These are phyloP conservation scores for Colletotrichum sp. DNA, from an alignment of 2,329 filamentous ascomycete genomes.

Conservation along the genomic window DNA sequence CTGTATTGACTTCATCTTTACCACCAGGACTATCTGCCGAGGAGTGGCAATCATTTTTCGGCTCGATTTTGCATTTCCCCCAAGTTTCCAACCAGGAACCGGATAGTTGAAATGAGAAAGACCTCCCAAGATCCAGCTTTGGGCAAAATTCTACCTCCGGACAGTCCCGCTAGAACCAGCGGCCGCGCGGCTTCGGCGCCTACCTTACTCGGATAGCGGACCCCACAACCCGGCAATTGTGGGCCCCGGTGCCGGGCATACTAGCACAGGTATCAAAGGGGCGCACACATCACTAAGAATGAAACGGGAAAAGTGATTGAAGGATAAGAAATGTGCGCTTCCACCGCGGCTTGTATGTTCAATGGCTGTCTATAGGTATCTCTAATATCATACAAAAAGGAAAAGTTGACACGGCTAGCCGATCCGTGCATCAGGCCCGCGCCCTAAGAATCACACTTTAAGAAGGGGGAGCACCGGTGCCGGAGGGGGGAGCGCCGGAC, in stretches of 20 bases:
- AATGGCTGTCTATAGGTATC: not conserved
- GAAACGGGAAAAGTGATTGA: not conserved
- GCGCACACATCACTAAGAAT: not conserved
- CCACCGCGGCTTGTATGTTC: not conserved
- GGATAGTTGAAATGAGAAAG: not conserved
- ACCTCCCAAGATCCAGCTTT: not conserved
- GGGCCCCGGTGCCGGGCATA: not conserved
- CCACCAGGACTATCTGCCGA: not conserved
- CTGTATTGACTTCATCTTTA: not conserved
- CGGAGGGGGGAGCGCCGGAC: constrained; percentile 1
- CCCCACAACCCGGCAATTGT: not conserved
- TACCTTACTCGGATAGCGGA: too few species aligned
- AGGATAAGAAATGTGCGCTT: not conserved
- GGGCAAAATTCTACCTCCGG: rapidly evolving
- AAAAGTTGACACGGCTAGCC: not conserved
- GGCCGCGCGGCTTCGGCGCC: not conserved
- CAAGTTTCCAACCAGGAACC: not conserved
- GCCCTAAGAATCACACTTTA: not conserved
- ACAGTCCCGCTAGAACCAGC: not conserved
- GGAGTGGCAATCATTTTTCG: not conserved
- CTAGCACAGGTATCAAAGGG: not conserved
- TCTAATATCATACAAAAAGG: not conserved
- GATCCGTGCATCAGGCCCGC: not conserved
- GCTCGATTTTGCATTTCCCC: not conserved
- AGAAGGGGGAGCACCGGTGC: not conserved